Base-by-base conservation (phyloP, 805 yeast genomes). In the Candida railenensis region DNA sequence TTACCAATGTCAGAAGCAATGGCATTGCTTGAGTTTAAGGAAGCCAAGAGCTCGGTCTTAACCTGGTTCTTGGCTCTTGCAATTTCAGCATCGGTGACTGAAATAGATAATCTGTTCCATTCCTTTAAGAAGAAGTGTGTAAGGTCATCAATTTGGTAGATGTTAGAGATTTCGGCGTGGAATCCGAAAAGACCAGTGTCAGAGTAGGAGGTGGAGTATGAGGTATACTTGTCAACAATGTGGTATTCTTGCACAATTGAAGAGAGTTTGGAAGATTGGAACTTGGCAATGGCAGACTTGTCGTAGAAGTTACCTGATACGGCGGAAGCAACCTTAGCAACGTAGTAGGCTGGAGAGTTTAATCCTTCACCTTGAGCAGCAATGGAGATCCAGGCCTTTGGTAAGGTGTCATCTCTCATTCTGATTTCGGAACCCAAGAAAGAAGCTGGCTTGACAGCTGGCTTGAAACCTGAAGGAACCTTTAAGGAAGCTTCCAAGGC, bases 141-240 rank as follows among this genome's bases (percentile, higher is more conserved):
- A 53, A 85, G 78, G 64, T 87, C 96, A 68, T 87, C 95, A 55
- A 87, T 71, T 58, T 73, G 71, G 36, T 53, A 66, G 54, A 83
- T 65, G 69, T 85, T 80, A 48, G 83, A 71, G 53, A 84, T 76
- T 62, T 78, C 82, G 51, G 88, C 76, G 66, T 78, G 73, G 73
- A 84, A 83, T 65, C 96, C 96, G 89, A 91, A 87, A 66, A 87
- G 78, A 64, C 94, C 94, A 48, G 85, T 74, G 68, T 86, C 89
- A 54, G 86, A 77, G 78, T 82, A 86, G 40, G 88, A 82, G 44
- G 69, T 68, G 52, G 88, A 80, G 78, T 85, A 87, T 71, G 87
- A 92, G 54, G 77, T 67, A 74, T 75, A 85, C 53, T 79, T 71
- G 64, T 85, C 90, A 59, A 84, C 84, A 63, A 87, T 72, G 66